Evolutionary conservation across 306 rosid species (phyloP), one percentile per base, ranked within the genome.

Genomic region (Malus fusca): DNA sequence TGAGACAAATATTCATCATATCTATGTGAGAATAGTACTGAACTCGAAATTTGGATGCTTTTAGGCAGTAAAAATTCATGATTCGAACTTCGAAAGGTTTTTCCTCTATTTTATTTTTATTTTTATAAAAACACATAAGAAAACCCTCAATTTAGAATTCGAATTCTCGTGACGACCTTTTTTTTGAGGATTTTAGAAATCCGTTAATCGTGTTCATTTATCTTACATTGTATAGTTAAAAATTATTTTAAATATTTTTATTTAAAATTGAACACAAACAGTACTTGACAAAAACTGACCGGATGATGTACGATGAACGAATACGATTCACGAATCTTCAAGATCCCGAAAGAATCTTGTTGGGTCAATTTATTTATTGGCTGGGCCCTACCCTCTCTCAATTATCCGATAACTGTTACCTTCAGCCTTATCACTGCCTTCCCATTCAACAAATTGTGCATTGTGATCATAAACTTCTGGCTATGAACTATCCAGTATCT

Each of bases 101-200:
- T 48, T 48, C 21, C 6, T 17, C 8, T 53, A 52, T 52, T 18
- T 56, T 30, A 4, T 22, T 8, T 9, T 10, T n/a, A 1, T 14
- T 46, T 4, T 1, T 22, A 23, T 21, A 56, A n/a, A 3, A 56
- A 56, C 62, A n/a, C 15, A 10, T n/a, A 56, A 56, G 2, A 58
- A 58, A 4, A 30, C 15, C 60, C 23, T 19, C 23, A 53, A 53
- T 53, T 19, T 19, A 19, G 8, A 35, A 35, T 35, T 0, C 0
- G 1, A 8, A 33, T 33, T 0, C 37, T 35, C 0, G 0, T 1
- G 2, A 1, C n/a, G 2, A 6, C 6, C 1, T 2, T 6, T 0
- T 35, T 35, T 35, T 0, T 35, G 40, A 6, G 2, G 2, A 35
- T 35, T 1, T 0, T 0, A 1, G 0, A 6, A 0, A 35, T 35